Evolutionary conservation across 768 basidiomycete genomes (phyloP), one percentile per base, ranked within the genome.

Genomic region (Lyophyllum atratum): DNA sequence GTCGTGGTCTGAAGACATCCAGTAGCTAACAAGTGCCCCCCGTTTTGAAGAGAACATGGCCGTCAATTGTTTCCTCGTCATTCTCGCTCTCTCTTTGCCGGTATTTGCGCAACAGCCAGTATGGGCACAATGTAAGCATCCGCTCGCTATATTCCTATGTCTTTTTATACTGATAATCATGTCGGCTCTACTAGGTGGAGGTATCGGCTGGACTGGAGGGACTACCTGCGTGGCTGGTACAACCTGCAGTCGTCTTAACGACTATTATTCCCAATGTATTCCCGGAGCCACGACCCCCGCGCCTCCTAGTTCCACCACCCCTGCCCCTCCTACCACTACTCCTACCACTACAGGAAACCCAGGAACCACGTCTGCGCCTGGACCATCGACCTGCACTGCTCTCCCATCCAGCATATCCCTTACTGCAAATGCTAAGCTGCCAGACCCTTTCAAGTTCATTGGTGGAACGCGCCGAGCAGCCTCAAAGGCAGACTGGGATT

Each of bases 361-460:
- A 11, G 43, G 55, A 9, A 53, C 59, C 49, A 24, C 44, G 6
- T 12, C 6, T 37, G 14, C 34, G 6, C 6, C 39, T 14, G 52
- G n/a, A 12, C 63, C 67, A 25, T 59, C 56, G 14, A 55, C 54
- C 17, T 74, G 75, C 59, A 58, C 74, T 22, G 31, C 66, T 8
- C 65, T 74, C 19, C 74, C 73, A 1, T 53, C 62, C 19, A 73
- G 60, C 17, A 66, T 74, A 25, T 68, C 60, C 22, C 72, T 74
- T 19, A 59, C 54, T 21, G 74, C 72, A 58, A 77, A 78, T 61
- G 54, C 74, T 49, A 75, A 73, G 52, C 75, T 85, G 15, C 81
- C 80, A 9, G 76, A 85, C 62, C 84, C 84, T 1, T 86, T 86
- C 76, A 71, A 72, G 2, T 83, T 83, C 68, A 63, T 75, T 26